Evolutionary conservation across 1,284 basidiomycete species (phyloP).

Genomic region (Crepidotus sp.): DNA sequence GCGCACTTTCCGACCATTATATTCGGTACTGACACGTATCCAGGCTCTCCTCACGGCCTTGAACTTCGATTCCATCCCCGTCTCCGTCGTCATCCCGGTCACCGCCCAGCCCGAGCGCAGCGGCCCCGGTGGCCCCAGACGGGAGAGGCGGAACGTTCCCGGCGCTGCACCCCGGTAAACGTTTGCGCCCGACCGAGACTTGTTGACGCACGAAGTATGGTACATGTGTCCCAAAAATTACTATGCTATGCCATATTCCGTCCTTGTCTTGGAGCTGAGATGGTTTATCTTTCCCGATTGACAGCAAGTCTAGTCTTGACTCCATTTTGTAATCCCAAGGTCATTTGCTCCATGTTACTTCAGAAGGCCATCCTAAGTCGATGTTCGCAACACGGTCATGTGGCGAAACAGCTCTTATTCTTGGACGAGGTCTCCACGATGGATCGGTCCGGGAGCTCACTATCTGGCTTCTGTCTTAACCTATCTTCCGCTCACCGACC

Average conservation of each 20-base stretch:
- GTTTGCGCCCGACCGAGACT: neutral
- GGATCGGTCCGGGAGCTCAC: neutral
- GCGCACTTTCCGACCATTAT: slow-evolving; percentile 21
- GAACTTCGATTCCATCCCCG: slow-evolving; percentile 84
- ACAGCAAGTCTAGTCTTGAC: too few species aligned
- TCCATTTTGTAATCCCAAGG: too few species aligned
- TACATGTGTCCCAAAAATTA: slow-evolving; percentile 16
- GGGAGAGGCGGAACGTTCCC: slow-evolving; percentile 76
- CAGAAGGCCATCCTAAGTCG: too few species aligned
- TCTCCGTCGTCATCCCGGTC: slow-evolving; percentile 61
- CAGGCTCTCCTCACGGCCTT: slow-evolving; percentile 82
- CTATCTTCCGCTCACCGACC: neutral
- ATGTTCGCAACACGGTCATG: slow-evolving; percentile 9
- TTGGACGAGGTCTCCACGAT: neutral
- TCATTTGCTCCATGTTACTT: too few species aligned
- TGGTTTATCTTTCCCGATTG: too few species aligned
- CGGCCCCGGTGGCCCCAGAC: slow-evolving; percentile 39
- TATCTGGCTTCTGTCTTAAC: slow-evolving; percentile 9
- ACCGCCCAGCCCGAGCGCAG: slow-evolving; percentile 62
- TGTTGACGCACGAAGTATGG: slow-evolving; percentile 15
- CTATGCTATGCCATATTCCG: slow-evolving; percentile 17
- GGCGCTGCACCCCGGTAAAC: slow-evolving; percentile 50
- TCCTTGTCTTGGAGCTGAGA: neutral
- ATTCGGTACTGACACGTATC: slow-evolving; percentile 4
- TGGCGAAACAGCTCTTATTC: neutral